These are phyloP conservation scores for Pyrrhoderma noxium DNA, from an alignment of 1,284 basidiomycete species.

Conservation along the genomic window DNA sequence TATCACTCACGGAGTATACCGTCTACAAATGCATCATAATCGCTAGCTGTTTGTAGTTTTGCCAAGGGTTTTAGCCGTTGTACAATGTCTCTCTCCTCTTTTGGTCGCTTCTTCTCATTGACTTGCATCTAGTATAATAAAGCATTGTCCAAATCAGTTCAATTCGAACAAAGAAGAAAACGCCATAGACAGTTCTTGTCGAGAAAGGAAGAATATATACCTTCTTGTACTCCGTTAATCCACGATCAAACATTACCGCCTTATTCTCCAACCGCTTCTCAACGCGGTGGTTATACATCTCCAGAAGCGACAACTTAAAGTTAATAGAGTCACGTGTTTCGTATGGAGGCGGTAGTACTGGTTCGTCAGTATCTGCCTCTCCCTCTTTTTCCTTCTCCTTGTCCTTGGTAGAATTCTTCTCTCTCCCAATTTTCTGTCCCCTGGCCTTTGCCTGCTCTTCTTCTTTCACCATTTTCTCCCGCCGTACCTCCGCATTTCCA, in stretches of 20 bases:
- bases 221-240: conserved; percentile 90
- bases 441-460: conserved; percentile 38
- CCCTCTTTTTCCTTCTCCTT: conserved; percentile 36
- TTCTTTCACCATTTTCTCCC: conserved; percentile 31
- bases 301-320: conserved; percentile 85
- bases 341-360: conserved; percentile 61
- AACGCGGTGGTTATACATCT: conserved; percentile 91
- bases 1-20: conserved; percentile 78
- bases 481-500: conserved; percentile 18
- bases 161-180: background rate
- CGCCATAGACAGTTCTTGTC: background rate
- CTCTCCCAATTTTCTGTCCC: conserved; percentile 35
- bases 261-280: conserved; percentile 85
- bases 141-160: conserved; percentile 11
- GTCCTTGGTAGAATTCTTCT: conserved; percentile 31
- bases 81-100: conserved; percentile 89
- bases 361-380: conserved; percentile 53
- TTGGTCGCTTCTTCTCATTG: conserved; percentile 81
- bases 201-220: conserved; percentile 33
- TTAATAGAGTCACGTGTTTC: conserved; percentile 87
- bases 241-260: conserved; percentile 89
- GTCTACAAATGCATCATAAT: conserved; percentile 85
- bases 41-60: conserved; percentile 84
- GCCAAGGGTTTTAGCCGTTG: conserved; percentile 90
- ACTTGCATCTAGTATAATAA: conserved; percentile 95